Percentiles rank a stretch among this genome's conserved stretches.
Conservation (phyloP, 352 stramenopile genomes). For the Phytophthora macrochlamydospora region DNA sequence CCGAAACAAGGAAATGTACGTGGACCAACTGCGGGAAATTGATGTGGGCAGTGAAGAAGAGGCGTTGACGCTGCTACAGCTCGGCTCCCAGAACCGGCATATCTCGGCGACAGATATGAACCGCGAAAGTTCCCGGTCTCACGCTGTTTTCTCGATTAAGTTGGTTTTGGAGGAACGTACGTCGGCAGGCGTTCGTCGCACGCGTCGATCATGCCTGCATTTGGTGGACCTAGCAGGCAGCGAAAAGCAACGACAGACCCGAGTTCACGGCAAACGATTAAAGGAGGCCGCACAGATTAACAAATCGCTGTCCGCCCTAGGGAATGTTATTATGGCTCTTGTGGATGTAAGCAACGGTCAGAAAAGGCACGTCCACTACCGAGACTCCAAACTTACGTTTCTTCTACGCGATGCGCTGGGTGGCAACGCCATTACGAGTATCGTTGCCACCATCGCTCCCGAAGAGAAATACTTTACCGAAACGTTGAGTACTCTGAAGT, state of each 20-base stretch:
- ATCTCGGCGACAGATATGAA: conserved; percentile 98
- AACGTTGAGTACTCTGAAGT: conserved; percentile 88
- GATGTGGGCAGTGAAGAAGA: conserved; percentile 65
- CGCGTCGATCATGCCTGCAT: conserved; percentile 77
- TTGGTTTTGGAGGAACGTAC: conserved; percentile 87
- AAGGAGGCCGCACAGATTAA: conserved; percentile 93
- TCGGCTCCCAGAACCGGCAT: conserved; percentile 88
- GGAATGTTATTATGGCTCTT: conserved; percentile 91
- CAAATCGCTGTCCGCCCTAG: conserved; percentile 86
- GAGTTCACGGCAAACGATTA: conserved; percentile 74
- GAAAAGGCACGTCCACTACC: conserved; percentile 85
- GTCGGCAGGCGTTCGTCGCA: conserved; percentile 59
- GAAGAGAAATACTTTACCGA: conserved; percentile 88
- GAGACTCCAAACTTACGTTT: conserved; percentile 88
- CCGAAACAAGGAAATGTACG: conserved; percentile 76
- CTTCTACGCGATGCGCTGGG: conserved; percentile 80
- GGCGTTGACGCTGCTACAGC: conserved; percentile 74
- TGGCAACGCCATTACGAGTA: conserved; percentile 88
- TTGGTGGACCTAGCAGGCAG: conserved; percentile 89
- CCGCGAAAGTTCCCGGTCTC: conserved; percentile 93
- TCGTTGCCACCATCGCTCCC: conserved; percentile 80
- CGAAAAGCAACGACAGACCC: conserved; percentile 87
- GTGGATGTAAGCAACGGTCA: conserved; percentile 84
- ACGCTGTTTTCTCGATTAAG: conserved; percentile 97
- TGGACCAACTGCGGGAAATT: conserved; percentile 77